Conservation (phyloP, 78 protist species). For the Anaeramoeba flamelloides region DNA sequence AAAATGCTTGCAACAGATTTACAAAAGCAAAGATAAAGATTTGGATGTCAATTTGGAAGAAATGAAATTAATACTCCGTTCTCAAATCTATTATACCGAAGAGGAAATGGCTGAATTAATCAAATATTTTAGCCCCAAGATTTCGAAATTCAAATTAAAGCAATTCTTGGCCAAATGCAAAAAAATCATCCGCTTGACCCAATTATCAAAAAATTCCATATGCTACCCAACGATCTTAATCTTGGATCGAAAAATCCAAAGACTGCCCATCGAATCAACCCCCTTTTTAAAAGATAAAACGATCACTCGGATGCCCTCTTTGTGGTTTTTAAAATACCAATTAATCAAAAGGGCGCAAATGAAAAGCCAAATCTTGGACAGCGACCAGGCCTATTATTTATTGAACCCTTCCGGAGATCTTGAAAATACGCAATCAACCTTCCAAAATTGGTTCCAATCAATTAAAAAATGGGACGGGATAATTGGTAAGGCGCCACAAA, state of each 20-base stretch:
- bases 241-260: not conserved
- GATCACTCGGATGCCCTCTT: not conserved
- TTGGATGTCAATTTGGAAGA: too few species aligned
- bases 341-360: not conserved
- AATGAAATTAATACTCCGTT: too few species aligned
- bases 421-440: conserved; percentile 15
- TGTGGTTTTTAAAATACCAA: not conserved
- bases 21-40: too few species aligned
- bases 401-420: conserved; percentile 38
- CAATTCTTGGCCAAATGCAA: too few species aligned
- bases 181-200: too few species aligned
- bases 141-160: too few species aligned
- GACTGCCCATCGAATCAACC: not conserved
- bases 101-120: too few species aligned
- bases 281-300: not conserved
- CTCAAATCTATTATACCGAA: too few species aligned
- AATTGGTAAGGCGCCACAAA: conserved; percentile 19
- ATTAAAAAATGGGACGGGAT: conserved; percentile 30
- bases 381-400: conserved; percentile 12
- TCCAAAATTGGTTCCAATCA: not conserved
- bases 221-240: not conserved
- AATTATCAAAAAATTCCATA: too few species aligned
- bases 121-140: too few species aligned
- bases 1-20: too few species aligned
- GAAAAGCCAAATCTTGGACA: not conserved